Evolutionary conservation across 2,329 filamentous ascomycete genomes (phyloP).

Genomic region (Monosporascus sp.): DNA sequence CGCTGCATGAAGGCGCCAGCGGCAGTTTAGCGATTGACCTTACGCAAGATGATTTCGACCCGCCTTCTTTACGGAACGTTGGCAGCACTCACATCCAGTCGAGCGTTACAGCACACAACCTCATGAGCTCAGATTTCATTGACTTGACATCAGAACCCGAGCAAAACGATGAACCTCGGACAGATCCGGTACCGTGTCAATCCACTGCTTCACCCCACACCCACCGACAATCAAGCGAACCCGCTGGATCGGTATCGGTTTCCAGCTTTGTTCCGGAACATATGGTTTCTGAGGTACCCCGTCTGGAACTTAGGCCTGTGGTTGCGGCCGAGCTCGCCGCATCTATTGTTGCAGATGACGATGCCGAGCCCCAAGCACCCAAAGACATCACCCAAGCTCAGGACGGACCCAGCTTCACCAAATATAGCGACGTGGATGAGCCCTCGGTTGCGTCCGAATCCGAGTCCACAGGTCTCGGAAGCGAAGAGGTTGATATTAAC

Average conservation of each 20-base stretch:
- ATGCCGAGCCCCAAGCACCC: too few species aligned
- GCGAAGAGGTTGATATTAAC: conserved; percentile 4
- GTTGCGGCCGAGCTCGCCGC: too few species aligned
- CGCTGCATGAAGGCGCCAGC: not conserved
- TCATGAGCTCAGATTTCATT: conserved; percentile 14
- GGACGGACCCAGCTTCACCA: not conserved
- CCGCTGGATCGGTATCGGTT: not conserved
- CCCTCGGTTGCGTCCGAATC: not conserved
- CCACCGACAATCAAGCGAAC: not conserved
- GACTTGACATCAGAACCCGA: conserved; percentile 10
- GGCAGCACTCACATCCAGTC: not conserved
- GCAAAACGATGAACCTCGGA: conserved; percentile 7
- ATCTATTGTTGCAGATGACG: too few species aligned
- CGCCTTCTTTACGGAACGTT: not conserved
- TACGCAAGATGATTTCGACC: conserved; percentile 10
- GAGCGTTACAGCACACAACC: conserved; percentile 1
- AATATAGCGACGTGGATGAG: not conserved
- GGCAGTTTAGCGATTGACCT: conserved; percentile 14
- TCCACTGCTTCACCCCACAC: not conserved
- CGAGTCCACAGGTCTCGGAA: conserved; percentile 2
- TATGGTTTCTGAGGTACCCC: too few species aligned
- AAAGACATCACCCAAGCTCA: too few species aligned
- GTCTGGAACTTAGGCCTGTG: too few species aligned
- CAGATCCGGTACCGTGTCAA: not conserved
- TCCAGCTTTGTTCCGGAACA: not conserved